A percentile compares a stretch with the other conserved stretches of the same genome.
phyloP scores from a whole-genome alignment of 2,329 filamentous ascomycete genomes.

The Aspergillaceae sp. region DNA sequence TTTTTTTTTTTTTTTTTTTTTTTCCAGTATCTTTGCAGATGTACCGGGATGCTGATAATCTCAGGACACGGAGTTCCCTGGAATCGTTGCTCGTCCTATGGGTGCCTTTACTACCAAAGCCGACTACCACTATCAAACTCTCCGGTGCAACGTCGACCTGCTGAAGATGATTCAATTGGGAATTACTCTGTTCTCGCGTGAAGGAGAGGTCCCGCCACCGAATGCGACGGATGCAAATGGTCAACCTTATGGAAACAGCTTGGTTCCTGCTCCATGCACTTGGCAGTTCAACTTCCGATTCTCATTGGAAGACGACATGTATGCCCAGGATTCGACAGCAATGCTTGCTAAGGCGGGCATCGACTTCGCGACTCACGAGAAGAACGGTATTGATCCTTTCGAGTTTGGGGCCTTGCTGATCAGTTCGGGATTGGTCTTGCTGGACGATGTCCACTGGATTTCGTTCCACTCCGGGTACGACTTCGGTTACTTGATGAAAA shows the following conservation, averaged over 20 bases:
- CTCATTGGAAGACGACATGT: constrained; percentile 92
- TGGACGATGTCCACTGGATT: constrained; percentile 87
- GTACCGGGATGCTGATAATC: not conserved
- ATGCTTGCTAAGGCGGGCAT: constrained; percentile 87
- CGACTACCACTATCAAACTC: constrained; percentile 96
- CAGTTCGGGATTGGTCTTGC: constrained; percentile 80
- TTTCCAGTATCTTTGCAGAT: too few species aligned
- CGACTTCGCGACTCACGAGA: constrained; percentile 74
- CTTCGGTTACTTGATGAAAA: constrained; percentile 93
- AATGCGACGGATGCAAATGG: constrained; percentile 49
- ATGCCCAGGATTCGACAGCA: constrained; percentile 87
- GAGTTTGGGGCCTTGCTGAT: constrained; percentile 86
- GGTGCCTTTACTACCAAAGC: constrained; percentile 90
- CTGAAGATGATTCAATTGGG: constrained; percentile 97
- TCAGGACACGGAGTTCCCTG: constrained; percentile 97
- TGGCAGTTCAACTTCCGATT: constrained; percentile 99
- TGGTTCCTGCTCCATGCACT: constrained; percentile 65
- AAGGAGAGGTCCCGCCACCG: constrained; percentile 76
- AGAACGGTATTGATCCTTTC: constrained; percentile 80
- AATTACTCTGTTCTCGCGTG: constrained; percentile 82
- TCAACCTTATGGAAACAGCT: constrained; percentile 43
- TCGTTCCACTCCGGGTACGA: constrained; percentile 98
- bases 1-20: too few species aligned
- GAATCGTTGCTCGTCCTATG: constrained; percentile 90
- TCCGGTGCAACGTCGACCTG: constrained; percentile 93